Conservation (phyloP, 73 alveolate genomes). For the Paramecium bursaria region DNA sequence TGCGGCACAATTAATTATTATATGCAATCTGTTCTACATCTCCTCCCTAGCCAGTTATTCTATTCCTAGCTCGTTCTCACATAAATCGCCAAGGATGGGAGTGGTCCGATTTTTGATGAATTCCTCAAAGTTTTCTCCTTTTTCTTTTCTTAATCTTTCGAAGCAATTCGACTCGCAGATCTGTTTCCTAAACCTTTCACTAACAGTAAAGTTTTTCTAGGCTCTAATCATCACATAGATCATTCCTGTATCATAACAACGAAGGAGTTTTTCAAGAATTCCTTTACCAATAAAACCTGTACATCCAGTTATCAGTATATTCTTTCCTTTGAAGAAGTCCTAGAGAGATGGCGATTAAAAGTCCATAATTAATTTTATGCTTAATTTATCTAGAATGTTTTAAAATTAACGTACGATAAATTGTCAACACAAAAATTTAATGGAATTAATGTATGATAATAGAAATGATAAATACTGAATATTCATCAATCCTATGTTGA, state of each 20-base stretch:
- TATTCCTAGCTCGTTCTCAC: slow-evolving; percentile 75
- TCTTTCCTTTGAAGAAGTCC: slow-evolving; percentile 63
- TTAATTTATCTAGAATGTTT: too few species aligned
- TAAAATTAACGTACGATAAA: too few species aligned
- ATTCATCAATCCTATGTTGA: too few species aligned
- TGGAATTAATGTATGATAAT: too few species aligned
- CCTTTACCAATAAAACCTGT: slow-evolving; percentile 90
- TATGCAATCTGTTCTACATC: slow-evolving; percentile 70
- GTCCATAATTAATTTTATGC: too few species aligned
- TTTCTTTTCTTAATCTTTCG: slow-evolving; percentile 74
- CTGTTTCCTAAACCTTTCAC: slow-evolving; percentile 81
- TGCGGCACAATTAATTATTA: slow-evolving; percentile 86
- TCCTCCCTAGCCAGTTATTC: slow-evolving; percentile 54
- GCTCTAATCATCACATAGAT: slow-evolving; percentile 76
- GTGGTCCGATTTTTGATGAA: slow-evolving; percentile 68
- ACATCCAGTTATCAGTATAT: slow-evolving; percentile 57
- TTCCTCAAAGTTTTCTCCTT: slow-evolving; percentile 72
- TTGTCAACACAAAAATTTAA: too few species aligned
- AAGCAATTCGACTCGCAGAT: slow-evolving; percentile 76
- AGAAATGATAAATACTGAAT: too few species aligned
- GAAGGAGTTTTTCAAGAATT: slow-evolving; percentile 77
- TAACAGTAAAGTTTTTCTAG: slow-evolving; percentile 68
- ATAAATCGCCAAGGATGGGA: slow-evolving; percentile 72
- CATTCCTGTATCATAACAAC: slow-evolving; percentile 73
- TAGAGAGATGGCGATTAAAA: too few species aligned